A percentile compares a stretch with the other conserved stretches of the same genome.
These are phyloP conservation scores for Vaucheria bursata DNA, from an alignment of 352 stramenopile species.

Conservation along the genomic window DNA sequence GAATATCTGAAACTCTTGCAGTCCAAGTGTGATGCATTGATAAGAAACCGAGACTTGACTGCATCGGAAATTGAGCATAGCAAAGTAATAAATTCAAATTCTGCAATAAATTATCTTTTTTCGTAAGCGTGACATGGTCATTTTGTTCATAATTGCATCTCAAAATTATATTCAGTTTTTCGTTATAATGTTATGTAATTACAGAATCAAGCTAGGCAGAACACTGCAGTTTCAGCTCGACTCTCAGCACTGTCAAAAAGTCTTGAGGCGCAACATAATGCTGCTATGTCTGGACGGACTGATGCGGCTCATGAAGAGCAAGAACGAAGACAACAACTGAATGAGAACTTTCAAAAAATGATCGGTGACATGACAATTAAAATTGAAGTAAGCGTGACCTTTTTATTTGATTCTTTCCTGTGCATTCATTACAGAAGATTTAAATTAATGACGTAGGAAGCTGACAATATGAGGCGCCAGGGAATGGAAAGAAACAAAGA, in stretches of 20 bases:
- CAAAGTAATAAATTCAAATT: too few relatives aligned
- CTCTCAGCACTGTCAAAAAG: neutral
- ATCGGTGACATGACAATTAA: constrained; percentile 2
- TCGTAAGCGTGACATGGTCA: too few relatives aligned
- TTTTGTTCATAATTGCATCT: too few relatives aligned
- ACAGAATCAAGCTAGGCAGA: neutral
- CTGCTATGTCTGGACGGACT: neutral
- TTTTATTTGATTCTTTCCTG: too few relatives aligned
- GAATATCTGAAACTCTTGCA: neutral
- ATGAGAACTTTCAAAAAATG: neutral
- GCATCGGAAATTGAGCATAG: neutral
- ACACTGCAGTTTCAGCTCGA: neutral
- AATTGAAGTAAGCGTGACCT: neutral
- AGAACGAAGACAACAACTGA: neutral
- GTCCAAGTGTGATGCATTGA: neutral
- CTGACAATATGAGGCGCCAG: neutral
- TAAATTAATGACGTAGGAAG: too few relatives aligned
- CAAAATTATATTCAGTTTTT: too few relatives aligned
- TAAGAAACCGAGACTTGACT: neutral
- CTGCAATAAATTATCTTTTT: too few relatives aligned
- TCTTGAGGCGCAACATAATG: neutral
- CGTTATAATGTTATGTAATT: too few relatives aligned
- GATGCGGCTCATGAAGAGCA: neutral
- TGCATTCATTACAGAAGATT: too few relatives aligned
- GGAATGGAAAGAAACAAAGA: constrained; percentile 1